Evolutionary conservation across 768 basidiomycete genomes (phyloP).

Genomic region (Boletus fagicola): DNA sequence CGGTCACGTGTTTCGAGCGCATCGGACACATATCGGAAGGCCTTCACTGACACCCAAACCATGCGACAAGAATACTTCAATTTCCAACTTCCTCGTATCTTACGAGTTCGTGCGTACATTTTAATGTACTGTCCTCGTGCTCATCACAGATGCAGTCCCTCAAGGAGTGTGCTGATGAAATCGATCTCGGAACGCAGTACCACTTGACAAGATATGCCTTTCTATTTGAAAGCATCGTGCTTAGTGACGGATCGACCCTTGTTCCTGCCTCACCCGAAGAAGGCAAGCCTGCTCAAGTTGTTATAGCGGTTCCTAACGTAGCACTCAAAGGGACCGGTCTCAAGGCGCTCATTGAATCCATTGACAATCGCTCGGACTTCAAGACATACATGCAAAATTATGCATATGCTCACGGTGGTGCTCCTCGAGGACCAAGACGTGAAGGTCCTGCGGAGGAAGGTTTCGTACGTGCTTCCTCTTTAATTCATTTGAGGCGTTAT

Average conservation of each 20-base stretch:
- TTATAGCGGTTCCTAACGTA: constrained; percentile 2
- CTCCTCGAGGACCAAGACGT: constrained; percentile 70
- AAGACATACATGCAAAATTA: constrained; percentile 98
- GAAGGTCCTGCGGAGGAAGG: constrained; percentile 92
- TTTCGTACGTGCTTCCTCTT: constrained; percentile 63
- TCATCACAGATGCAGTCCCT: constrained; percentile 54
- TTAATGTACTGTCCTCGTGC: neutral
- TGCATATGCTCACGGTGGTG: constrained; percentile 78
- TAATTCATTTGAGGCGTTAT: constrained; percentile 1
- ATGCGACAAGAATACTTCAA: constrained; percentile 98
- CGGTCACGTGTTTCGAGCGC: constrained; percentile 78
- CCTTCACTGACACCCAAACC: constrained; percentile 83
- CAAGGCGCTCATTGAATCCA: constrained; percentile 83
- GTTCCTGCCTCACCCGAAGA: constrained; percentile 70
- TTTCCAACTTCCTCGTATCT: constrained; percentile 89
- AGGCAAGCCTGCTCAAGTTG: constrained; percentile 41
- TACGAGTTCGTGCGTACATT: constrained; percentile 63
- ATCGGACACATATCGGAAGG: constrained; percentile 88
- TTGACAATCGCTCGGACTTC: constrained; percentile 94
- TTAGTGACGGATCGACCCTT: constrained; percentile 85
- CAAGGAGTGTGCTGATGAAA: constrained; percentile 94
- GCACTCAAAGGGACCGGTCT: constrained; percentile 58
- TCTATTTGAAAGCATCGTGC: constrained; percentile 85
- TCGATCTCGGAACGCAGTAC: constrained; percentile 97
- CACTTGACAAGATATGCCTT: constrained; percentile 94